Evolutionary conservation across 768 basidiomycete species (phyloP).

Genomic region (Suillus clintonianus): DNA sequence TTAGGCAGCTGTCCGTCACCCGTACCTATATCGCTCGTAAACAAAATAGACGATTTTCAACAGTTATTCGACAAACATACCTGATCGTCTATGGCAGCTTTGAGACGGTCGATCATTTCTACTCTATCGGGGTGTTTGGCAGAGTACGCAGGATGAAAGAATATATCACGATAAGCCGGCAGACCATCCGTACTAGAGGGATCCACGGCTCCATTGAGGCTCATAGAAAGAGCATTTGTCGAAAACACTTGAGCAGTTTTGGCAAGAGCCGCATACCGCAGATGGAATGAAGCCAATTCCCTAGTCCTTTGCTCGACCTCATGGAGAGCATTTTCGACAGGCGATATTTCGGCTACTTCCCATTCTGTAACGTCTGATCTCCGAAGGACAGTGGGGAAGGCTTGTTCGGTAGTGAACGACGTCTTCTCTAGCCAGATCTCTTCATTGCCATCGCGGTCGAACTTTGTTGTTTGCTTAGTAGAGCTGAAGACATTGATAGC

Average conservation of each 20-base stretch:
- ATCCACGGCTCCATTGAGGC: constrained; percentile 85
- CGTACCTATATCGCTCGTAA: constrained; percentile 52
- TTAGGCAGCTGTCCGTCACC: constrained; percentile 81
- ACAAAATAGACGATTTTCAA: background rate
- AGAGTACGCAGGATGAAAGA: constrained; percentile 73
- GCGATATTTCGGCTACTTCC: constrained; percentile 77
- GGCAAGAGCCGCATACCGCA: constrained; percentile 75
- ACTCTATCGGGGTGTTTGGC: constrained; percentile 67
- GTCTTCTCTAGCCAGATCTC: constrained; percentile 91
- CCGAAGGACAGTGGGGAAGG: constrained; percentile 88
- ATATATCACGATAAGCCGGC: constrained; percentile 72
- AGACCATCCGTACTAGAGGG: constrained; percentile 73
- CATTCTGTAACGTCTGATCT: constrained; percentile 82
- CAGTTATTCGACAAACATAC: constrained; percentile 38
- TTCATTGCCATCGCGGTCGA: constrained; percentile 63
- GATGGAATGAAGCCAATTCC: constrained; percentile 68
- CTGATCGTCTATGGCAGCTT: constrained; percentile 78
- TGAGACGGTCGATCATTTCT: constrained; percentile 72
- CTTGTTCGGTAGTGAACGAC: constrained; percentile 80
- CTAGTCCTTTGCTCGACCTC: constrained; percentile 82
- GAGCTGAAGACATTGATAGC: constrained; percentile 84
- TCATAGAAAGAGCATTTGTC: constrained; percentile 84
- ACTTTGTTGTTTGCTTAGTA: constrained; percentile 65
- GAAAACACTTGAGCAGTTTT: constrained; percentile 73
- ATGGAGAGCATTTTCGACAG: constrained; percentile 77